These are phyloP conservation scores for Oenanthe javanica DNA, from an alignment of 140 eudicot species.

Conservation along the genomic window DNA sequence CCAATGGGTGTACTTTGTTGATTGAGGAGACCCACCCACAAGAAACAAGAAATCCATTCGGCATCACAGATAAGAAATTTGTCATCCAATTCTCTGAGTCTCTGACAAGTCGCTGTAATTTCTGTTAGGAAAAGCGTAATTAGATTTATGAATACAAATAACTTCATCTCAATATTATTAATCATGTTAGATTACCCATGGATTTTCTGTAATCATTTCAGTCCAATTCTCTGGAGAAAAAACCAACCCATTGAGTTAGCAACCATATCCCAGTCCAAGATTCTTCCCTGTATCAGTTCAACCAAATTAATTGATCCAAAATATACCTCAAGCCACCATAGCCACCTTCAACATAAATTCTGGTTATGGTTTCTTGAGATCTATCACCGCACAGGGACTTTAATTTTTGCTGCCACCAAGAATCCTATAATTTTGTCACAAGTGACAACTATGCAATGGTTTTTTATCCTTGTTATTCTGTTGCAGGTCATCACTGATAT, in stretches of 20 bases:
- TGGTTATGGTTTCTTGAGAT: not conserved
- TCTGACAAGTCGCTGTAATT: not conserved
- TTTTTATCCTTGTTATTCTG: conserved; percentile 10
- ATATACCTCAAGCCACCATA: not conserved
- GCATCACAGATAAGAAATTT: not conserved
- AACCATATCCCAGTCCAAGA: not conserved
- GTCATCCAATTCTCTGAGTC: not conserved
- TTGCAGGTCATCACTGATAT: conserved; percentile 70
- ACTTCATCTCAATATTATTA: not conserved
- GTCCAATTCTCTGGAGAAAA: not conserved
- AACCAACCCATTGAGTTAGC: not conserved
- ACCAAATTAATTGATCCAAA: not conserved
- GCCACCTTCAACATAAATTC: not conserved
- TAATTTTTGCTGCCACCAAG: not conserved
- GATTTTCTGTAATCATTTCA: not conserved
- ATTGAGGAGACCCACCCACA: not conserved
- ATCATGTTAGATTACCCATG: not conserved
- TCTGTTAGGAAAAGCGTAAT: not conserved
- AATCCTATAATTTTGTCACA: not conserved
- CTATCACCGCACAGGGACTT: not conserved
- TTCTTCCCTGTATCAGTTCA: not conserved
- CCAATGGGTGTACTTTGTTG: not conserved
- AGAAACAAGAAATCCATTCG: not conserved
- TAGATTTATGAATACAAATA: not conserved
- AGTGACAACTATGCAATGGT: not conserved